Percentiles rank a stretch among this genome's conserved stretches.
phyloP scores from a whole-genome alignment of 768 basidiomycete genomes.

The Mycena amicta region DNA sequence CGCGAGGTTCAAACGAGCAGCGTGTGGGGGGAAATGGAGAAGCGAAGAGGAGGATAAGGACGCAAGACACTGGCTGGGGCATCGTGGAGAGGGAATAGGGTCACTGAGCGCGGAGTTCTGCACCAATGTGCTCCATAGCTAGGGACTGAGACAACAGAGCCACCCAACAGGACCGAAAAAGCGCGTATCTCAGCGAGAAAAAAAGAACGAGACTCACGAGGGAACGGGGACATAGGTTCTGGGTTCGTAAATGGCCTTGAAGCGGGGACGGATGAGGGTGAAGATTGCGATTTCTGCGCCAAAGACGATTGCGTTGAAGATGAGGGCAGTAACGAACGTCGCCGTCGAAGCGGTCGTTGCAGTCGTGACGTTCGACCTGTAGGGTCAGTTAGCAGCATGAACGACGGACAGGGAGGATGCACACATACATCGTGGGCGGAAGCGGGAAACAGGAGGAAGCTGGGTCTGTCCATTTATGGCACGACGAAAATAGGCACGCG shows the following conservation, averaged over 20 bases:
- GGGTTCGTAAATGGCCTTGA: constrained; percentile 89
- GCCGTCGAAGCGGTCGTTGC: constrained; percentile 67
- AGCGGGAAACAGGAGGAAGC: neutral
- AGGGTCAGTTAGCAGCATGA: neutral
- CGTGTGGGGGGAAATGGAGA: neutral
- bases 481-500: neutral
- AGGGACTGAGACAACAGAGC: neutral
- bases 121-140: too few species aligned
- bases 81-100: too few species aligned
- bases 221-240: constrained; percentile 64
- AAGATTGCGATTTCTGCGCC: constrained; percentile 72
- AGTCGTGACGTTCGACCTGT: constrained; percentile 35
- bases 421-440: constrained; percentile 25
- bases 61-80: too few species aligned
- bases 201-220: constrained; percentile 35
- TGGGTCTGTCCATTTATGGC: neutral
- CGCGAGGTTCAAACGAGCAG: neutral
- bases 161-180: neutral
- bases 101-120: too few species aligned
- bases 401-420: neutral
- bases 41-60: too few species aligned
- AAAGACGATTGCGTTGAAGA: constrained; percentile 78
- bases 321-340: constrained; percentile 83
- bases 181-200: neutral
- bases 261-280: constrained; percentile 81